Evolutionary conservation across 192 early-diverging fungal species (phyloP).

Genomic region (Coemansia brasiliensis): DNA sequence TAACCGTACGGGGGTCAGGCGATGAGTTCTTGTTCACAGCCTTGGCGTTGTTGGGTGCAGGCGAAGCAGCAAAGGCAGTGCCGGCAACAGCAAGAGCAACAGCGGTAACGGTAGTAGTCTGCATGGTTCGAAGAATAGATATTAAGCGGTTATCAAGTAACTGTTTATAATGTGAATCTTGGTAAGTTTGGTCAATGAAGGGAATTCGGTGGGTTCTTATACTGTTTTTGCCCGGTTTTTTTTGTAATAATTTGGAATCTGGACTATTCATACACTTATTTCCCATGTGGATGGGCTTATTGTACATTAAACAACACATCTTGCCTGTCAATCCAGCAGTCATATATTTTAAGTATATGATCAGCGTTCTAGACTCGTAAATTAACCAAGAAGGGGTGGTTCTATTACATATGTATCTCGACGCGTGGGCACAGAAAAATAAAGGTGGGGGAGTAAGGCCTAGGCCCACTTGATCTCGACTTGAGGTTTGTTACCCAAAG

Average conservation of each 20-base stretch:
- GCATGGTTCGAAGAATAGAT: conserved; percentile 25
- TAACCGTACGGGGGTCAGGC: conserved; percentile 47
- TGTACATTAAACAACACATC: too few species aligned
- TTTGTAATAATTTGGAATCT: too few species aligned
- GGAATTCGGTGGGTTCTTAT: conserved; percentile 12
- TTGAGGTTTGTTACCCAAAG: conserved; percentile 1
- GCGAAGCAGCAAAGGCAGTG: conserved; percentile 36
- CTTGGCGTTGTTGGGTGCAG: conserved; percentile 21
- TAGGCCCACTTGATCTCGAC: conserved; percentile 30
- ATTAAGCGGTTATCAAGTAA: conserved; percentile 5
- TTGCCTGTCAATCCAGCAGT: background rate
- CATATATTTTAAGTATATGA: background rate
- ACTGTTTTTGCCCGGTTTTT: conserved; percentile 4
- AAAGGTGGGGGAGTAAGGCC: too few species aligned
- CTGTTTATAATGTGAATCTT: too few species aligned
- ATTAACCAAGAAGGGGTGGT: too few species aligned
- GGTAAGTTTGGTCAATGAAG: background rate
- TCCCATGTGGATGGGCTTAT: too few species aligned
- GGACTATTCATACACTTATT: too few species aligned
- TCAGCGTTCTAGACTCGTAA: background rate
- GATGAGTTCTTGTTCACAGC: background rate
- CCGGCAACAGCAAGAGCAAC: conserved; percentile 45
- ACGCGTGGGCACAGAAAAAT: background rate
- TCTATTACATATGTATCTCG: too few species aligned
- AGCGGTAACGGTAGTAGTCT: conserved; percentile 36